phyloP scores from a whole-genome alignment of 176 grass and related monocot genomes.

The Ensete ventricosum region DNA sequence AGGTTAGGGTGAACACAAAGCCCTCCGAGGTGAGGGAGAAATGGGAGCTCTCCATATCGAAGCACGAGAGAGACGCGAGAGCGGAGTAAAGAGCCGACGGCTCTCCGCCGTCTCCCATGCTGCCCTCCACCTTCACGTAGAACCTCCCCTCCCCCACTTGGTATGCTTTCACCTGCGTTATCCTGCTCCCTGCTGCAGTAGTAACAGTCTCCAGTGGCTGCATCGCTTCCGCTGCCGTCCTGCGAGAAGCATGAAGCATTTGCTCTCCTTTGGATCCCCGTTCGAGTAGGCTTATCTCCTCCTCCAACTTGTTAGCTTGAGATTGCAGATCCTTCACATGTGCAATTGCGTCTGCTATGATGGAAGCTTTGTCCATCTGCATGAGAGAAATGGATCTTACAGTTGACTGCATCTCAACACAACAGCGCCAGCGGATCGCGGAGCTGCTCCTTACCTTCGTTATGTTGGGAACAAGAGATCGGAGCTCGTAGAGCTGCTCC shows the following conservation, averaged over 20 bases:
- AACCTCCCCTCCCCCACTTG: constrained; percentile 44
- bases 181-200: constrained; percentile 22
- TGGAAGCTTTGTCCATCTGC: constrained; percentile 97
- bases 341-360: constrained; percentile 73
- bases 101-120: constrained; percentile 23
- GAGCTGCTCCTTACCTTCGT: constrained; percentile 40
- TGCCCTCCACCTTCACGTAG: constrained; percentile 59
- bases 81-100: constrained; percentile 52
- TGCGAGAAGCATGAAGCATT: neutral
- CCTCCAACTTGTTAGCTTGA: constrained; percentile 46
- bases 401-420: too few relatives aligned
- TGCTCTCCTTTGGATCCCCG: constrained; percentile 16
- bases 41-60: constrained; percentile 54
- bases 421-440: too few relatives aligned
- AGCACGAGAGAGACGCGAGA: constrained; percentile 43
- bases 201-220: neutral
- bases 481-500: constrained; percentile 82
- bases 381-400: neutral
- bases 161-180: constrained; percentile 25
- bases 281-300: constrained; percentile 61
- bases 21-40: constrained; percentile 30
- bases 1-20: constrained; percentile 38
- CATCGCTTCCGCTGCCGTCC: neutral
- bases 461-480: constrained; percentile 79
- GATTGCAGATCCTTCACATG: constrained; percentile 65